Conservation (phyloP, 176 grass and related monocot genomes). For the Elaeis guineensis region DNA sequence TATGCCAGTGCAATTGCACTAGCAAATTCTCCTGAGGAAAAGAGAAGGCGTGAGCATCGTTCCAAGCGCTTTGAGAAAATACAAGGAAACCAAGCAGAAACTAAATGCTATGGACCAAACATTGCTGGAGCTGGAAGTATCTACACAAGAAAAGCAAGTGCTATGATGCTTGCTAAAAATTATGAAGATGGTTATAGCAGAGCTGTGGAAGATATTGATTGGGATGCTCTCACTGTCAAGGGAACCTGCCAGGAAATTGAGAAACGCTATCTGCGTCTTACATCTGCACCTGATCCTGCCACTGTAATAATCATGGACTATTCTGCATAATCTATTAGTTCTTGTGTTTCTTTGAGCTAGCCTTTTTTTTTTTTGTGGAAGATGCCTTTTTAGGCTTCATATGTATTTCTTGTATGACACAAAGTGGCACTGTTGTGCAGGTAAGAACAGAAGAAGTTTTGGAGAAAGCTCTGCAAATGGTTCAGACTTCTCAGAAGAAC, state of each 20-base stretch:
- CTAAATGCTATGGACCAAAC: slow-evolving; percentile 37
- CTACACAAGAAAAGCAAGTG: slow-evolving; percentile 42
- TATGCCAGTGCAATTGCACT: slow-evolving; percentile 58
- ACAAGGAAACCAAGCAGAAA: slow-evolving; percentile 32
- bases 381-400: too few relatives aligned
- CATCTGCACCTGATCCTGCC: slow-evolving; percentile 74
- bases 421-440: slow-evolving; percentile 25
- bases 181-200: slow-evolving; percentile 41
- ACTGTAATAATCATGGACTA: slow-evolving; percentile 34
- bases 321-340: background rate
- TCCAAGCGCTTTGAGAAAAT: slow-evolving; percentile 87
- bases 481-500: slow-evolving; percentile 70
- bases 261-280: slow-evolving; percentile 91
- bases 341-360: background rate
- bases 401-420: too few relatives aligned
- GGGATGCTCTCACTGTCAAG: slow-evolving; percentile 89
- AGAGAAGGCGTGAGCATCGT: slow-evolving; percentile 77
- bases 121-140: slow-evolving; percentile 32
- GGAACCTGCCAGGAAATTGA: slow-evolving; percentile 90
- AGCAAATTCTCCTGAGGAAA: slow-evolving; percentile 80
- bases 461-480: slow-evolving; percentile 84
- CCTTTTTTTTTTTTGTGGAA: background rate
- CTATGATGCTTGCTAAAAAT: slow-evolving; percentile 43
- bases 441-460: slow-evolving; percentile 87
- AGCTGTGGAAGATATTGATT: slow-evolving; percentile 92